Base-by-base conservation (phyloP, 768 basidiomycete genomes). In the Russula sp. region DNA sequence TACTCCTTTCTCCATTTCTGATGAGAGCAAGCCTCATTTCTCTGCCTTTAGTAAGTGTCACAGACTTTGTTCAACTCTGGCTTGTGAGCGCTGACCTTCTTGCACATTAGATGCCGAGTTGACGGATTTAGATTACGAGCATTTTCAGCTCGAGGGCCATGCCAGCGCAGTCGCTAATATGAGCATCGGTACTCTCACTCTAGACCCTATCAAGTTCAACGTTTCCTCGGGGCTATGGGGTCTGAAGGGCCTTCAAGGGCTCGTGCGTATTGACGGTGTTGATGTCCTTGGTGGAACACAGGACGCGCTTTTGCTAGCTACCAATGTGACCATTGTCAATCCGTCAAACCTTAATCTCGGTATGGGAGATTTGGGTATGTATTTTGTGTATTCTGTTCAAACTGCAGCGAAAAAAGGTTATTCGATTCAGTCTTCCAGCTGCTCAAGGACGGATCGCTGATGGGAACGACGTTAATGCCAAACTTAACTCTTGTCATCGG, bases 201-300 rank as follows among this genome's bases (percentile, higher is more conserved):
- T 90, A 9, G 81, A 87, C 71, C 80, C 85, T 6, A 89, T 90
- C 72, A 83, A 82, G 62, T 86, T 90, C 71, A 83, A 89, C 66
- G 88, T 89, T 3, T 78, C 85, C 8, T 84, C 86, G 5, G 78
- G 76, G 18, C 73, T 90, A 54, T 74, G 77, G 24, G 89, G 89
- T 36, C 73, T 90, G 14, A 79, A 79, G 69, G 87, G 88, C 32
- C 73, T 90, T 48, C 79, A 84, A 50, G 81, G 80, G 11, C 73
- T 80, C 69, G 84, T 81, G 10, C 76, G 75, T 8, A 87, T 90
- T 60, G 74, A 79, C 28, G 75, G 70, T 16, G 86, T 90, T 20
- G 88, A 90, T 71, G 85, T 90, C 2, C 67, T 81, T 32, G 87
- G 88, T 52, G 89, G 88, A 38, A 83, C 84, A 11, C 70, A 74